phyloP scores from a whole-genome alignment of 1,139 yeast genomes.

The Suhomyces atakaporum region DNA sequence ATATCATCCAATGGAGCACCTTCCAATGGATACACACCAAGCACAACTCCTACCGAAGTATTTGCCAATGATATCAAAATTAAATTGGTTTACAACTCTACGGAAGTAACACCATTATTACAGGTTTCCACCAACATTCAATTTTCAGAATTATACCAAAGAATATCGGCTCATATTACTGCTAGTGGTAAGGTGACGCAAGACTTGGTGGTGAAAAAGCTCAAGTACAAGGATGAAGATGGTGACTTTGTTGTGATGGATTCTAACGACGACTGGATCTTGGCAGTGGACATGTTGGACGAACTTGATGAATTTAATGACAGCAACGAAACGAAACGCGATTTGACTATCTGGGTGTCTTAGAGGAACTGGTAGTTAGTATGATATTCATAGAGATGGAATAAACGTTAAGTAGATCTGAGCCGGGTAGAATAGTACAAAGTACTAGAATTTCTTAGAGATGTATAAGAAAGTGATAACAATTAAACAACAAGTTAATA shows the following conservation, averaged over 20 bases:
- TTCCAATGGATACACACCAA: conserved; percentile 8
- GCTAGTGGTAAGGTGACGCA: conserved; percentile 33
- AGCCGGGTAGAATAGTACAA: too few species aligned
- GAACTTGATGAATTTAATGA: conserved; percentile 35
- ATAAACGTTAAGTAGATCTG: not conserved
- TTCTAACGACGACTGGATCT: conserved; percentile 73
- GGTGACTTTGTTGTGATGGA: conserved; percentile 90
- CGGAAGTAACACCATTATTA: conserved; percentile 33
- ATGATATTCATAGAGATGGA: not conserved
- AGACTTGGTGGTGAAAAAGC: conserved; percentile 46
- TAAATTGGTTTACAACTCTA: conserved; percentile 54
- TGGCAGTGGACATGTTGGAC: conserved; percentile 56
- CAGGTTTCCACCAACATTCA: conserved; percentile 46
- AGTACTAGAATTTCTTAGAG: too few species aligned
- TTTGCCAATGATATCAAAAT: conserved; percentile 31
- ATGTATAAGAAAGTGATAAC: too few species aligned
- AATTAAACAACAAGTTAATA: too few species aligned
- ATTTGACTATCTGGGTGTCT: conserved; percentile 44
- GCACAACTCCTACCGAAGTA: conserved; percentile 10
- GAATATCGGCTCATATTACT: conserved; percentile 39
- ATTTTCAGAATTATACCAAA: conserved; percentile 50
- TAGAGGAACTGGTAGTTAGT: conserved; percentile 7
- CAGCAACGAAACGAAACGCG: conserved; percentile 29
- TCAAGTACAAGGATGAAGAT: conserved; percentile 91
- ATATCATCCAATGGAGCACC: conserved; percentile 13